Evolutionary conservation across 2,329 filamentous ascomycete species (phyloP).

Genomic region (Xylariaceae sp.): DNA sequence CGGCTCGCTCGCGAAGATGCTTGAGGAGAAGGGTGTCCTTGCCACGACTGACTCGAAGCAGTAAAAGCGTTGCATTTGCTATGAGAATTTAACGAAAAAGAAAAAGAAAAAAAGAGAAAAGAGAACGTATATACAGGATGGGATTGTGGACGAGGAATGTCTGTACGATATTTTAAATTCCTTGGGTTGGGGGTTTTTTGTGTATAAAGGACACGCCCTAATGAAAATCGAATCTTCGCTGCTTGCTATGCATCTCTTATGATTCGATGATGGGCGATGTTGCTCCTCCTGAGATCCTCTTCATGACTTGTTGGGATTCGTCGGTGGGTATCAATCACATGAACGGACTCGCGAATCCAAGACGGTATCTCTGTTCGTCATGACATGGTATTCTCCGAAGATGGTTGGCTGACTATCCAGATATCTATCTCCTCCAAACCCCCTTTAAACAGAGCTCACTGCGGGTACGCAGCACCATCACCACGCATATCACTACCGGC

Average conservation of each 20-base stretch:
- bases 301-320: too few species aligned
- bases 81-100: not conserved
- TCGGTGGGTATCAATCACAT: not conserved
- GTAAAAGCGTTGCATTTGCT: not conserved
- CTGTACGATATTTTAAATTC: not conserved
- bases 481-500: slow-evolving; percentile 84
- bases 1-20: slow-evolving; percentile 82
- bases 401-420: not conserved
- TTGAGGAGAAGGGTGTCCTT: slow-evolving; percentile 89
- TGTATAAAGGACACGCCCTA: slow-evolving; percentile 12
- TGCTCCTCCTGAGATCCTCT: too few species aligned
- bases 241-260: too few species aligned
- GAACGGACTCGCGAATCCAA: not conserved
- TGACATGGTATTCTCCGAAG: not conserved
- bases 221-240: slow-evolving; percentile 5
- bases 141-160: not conserved
- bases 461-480: slow-evolving; percentile 66
- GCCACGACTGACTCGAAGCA: slow-evolving; percentile 36
- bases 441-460: slow-evolving; percentile 25
- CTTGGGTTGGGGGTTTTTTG: slow-evolving; percentile 13
- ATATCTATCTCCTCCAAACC: not conserved
- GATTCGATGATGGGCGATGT: too few species aligned
- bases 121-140: not conserved
- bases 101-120: not conserved
- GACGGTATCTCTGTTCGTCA: not conserved